Evolutionary conservation across 345 rosid genomes (phyloP), one percentile per base, ranked within the genome.

Genomic region (Lumnitzera racemosa): DNA sequence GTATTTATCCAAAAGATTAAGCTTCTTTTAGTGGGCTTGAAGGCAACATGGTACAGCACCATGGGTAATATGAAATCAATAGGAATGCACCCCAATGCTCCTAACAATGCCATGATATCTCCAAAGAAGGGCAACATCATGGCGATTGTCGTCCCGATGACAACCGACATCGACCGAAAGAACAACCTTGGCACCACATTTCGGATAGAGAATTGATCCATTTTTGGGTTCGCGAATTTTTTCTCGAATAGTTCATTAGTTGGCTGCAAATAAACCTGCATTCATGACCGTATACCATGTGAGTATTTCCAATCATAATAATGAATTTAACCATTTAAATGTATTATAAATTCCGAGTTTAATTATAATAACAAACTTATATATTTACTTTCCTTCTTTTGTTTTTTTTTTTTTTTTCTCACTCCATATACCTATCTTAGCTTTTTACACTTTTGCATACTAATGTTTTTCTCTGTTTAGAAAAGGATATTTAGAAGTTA

Each of bases 61-160:
- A 76, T 65, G 0, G 83, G 86, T 50, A 80, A 36, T 49, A 76
- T 71, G 55, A 78, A 77, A 61, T 82, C 82, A 0, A 82, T 5
- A 13, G 84, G 87, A 2, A 79, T 73, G 74, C 68, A 67, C 1
- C 84, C 81, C 24, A 80, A 79, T 46, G 80, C 78, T 4, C 82
- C 82, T 11, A 82, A 57, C 47, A 80, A 36, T 3, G 81, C 82
- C 75, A 72, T 58, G 62, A 80, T 72, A 62, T 80, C 88, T 47
- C 81, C 81, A 27, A 83, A 80, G 73, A 83, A 80, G 12, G 88
- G 88, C 24, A 83, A n/a, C 80, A 78, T 75, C 13, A 75, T 72
- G 2, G 88, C 83, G 8, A 80, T 0, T 0, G 31, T 4, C 2
- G 77, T 62, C 1, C 75, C 83, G 0, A 52, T 51, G 36, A 75